Percentiles rank a stretch among this genome's conserved stretches.
Conservation (phyloP, 2,329 filamentous ascomycete species). For the Trichoderma sp. region DNA sequence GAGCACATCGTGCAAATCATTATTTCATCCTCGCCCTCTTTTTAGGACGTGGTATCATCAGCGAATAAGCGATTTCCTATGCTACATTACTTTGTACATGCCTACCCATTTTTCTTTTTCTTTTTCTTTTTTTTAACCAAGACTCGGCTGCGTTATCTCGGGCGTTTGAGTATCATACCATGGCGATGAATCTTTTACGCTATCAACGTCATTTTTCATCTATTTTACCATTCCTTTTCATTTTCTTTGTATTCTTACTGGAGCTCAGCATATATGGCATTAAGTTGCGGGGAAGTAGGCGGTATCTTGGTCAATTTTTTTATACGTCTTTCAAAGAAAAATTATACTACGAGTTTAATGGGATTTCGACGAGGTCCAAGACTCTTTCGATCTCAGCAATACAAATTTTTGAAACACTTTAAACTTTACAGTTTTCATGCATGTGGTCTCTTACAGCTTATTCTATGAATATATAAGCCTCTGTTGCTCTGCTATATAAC, state of each 20-base stretch:
- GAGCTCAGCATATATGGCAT: constrained; percentile 11
- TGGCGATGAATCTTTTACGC: constrained; percentile 2
- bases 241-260: constrained; percentile 17
- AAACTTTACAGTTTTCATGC: not conserved
- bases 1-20: not conserved
- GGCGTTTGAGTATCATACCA: constrained; percentile 17
- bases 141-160: not conserved
- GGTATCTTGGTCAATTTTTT: not conserved
- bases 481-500: too few species aligned
- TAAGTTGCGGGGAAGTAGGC: not conserved
- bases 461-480: too few species aligned
- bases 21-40: not conserved
- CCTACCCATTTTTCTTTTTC: not conserved
- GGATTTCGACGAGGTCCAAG: not conserved
- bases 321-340: not conserved
- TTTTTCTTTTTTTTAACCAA: not conserved
- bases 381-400: not conserved
- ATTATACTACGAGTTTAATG: constrained; percentile 7
- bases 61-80: constrained; percentile 20
- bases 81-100: constrained; percentile 10
- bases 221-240: not conserved
- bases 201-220: not conserved
- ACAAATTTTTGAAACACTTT: not conserved
- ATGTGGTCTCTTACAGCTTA: too few species aligned
- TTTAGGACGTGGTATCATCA: not conserved